Conservation (phyloP, 1,284 basidiomycete species). For the Entoloma clypeatum region DNA sequence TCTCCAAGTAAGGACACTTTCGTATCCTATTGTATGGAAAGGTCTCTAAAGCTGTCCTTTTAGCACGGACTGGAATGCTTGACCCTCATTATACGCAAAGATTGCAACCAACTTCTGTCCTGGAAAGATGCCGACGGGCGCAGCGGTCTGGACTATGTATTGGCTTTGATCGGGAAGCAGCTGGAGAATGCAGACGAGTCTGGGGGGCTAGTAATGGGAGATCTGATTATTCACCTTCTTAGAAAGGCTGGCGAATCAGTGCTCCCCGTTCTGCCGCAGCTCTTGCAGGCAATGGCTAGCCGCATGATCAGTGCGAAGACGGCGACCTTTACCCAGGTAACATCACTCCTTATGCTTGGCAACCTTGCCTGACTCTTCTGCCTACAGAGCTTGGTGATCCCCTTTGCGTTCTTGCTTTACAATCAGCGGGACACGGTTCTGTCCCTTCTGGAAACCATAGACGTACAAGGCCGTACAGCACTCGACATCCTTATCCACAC, state of each 20-base stretch:
- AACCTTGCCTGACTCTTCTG: background rate
- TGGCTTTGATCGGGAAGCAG: conserved; percentile 73
- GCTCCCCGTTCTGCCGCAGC: conserved; percentile 78
- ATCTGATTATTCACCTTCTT: conserved; percentile 90
- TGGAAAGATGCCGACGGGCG: conserved; percentile 70
- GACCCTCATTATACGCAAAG: conserved; percentile 85
- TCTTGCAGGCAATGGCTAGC: conserved; percentile 79
- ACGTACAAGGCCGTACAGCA: conserved; percentile 53
- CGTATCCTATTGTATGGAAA: conserved; percentile 3
- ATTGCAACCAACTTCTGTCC: conserved; percentile 71
- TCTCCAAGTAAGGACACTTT: conserved; percentile 55
- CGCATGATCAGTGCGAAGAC: conserved; percentile 84
- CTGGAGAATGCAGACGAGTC: conserved; percentile 80
- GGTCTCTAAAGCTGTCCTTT: conserved; percentile 3
- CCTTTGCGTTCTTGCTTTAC: conserved; percentile 90
- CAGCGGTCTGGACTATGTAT: conserved; percentile 70
- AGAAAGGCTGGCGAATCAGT: conserved; percentile 76
- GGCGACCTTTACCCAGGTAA: conserved; percentile 82
- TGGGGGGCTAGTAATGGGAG: conserved; percentile 89
- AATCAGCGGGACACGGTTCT: conserved; percentile 78
- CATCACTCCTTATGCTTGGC: background rate
- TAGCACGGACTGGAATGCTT: conserved; percentile 83
- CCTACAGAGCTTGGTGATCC: conserved; percentile 77
- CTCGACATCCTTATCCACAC: conserved; percentile 81
- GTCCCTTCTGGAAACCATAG: conserved; percentile 65